Conservation (phyloP, 116 monocot genomes). For the Phalaenopsis hybrid region DNA sequence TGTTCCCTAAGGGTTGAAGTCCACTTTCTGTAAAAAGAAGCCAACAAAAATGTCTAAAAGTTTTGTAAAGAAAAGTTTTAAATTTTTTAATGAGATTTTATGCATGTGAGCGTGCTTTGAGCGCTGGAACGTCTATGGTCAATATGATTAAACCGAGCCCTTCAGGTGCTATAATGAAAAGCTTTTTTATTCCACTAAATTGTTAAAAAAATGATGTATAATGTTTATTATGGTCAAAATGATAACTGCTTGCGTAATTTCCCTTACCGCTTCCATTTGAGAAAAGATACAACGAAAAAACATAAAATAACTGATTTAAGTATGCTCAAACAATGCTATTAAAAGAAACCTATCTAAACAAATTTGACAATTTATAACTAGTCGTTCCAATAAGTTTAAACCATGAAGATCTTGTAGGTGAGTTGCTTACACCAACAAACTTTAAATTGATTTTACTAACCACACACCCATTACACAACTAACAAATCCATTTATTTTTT, state of each 20-base stretch:
- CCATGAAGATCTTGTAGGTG: no score
- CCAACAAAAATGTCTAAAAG: not conserved
- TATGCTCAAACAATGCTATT: not conserved
- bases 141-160: not conserved
- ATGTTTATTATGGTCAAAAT: not conserved
- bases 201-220: no score
- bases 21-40: slow-evolving; percentile 63
- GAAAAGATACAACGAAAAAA: not conserved
- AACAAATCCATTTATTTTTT: no score
- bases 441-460: no score
- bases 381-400: no score
- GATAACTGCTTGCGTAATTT: not conserved
- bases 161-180: not conserved
- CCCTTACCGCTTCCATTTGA: not conserved
- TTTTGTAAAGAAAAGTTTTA: not conserved
- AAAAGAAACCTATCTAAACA: not conserved
- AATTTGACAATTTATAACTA: not conserved
- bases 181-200: not conserved
- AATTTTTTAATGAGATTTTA: not conserved
- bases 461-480: no score
- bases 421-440: no score
- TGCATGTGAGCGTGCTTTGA: not conserved
- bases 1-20: slow-evolving; percentile 63
- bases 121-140: no score
- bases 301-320: not conserved